Evolutionary conservation across 495 filamentous ascomycete species (phyloP), one percentile per base, ranked within the genome.

Genomic region (Cryomyces minteri): DNA sequence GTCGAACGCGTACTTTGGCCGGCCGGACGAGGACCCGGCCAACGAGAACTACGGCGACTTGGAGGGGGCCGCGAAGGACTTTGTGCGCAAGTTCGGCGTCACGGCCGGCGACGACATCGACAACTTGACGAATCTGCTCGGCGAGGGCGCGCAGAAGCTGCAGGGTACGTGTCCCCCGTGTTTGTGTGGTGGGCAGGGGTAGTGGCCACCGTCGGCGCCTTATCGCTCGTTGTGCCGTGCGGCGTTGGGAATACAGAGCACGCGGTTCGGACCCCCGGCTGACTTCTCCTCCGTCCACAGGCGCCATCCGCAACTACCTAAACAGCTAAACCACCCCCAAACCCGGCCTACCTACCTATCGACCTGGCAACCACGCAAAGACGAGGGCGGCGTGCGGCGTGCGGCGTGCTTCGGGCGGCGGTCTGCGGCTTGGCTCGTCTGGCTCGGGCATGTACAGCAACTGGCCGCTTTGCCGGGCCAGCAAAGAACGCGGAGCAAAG

Each of bases 51-150:
- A 93, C 49, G 84, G 86, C 11, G 86, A 93, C 55, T 62, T 98
- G 46, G 90, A 98, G 62, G 68, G 62, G n/a, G 85, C 85, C 0
- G 90, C 90, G 25, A 90, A 82, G 67, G 92, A 98, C 61, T 88
- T 96, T 62, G 76, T 95, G 18, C 73, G 92, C 42, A 83, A 82
- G 53, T 96, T 96, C 56, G 90, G 90, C 4, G 80, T 94, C 49
- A 96, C 88, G 3, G 88, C 88, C 33, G 85, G 83, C 38, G 90
- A 96, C 58, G 90, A 98, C 61, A 58, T 98, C 34, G 92, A 96
- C 60, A 92, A 92, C 58, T 58, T 95, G 49, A 79, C 79, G 4
- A 71, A 76, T 49, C 68, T 83, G 41, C 58, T 94, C 9, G 90
- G 90, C 4, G 86, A 94, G 55, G 90, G 84, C 18, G 87, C 85